These are phyloP conservation scores for Debaryomyces udenii DNA, from an alignment of 1,139 yeast species.

Conservation along the genomic window DNA sequence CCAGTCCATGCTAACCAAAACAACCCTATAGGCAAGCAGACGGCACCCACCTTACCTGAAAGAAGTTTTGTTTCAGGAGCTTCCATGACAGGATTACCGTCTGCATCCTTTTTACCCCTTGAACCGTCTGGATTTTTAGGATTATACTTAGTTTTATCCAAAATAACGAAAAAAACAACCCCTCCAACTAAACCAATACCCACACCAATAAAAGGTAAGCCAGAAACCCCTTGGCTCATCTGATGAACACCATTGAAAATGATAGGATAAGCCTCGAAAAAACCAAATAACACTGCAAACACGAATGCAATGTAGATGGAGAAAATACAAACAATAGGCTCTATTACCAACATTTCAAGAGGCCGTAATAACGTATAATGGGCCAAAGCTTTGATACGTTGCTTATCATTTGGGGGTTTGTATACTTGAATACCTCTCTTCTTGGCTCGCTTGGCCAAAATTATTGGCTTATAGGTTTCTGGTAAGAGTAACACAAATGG, in stretches of 20 bases:
- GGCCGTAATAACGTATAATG: slow-evolving; percentile 61
- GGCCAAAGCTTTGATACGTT: slow-evolving; percentile 28
- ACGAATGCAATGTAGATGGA: slow-evolving; percentile 70
- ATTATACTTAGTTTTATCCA: slow-evolving; percentile 54
- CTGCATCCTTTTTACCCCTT: slow-evolving; percentile 55
- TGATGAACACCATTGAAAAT: slow-evolving; percentile 65
- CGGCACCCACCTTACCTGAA: slow-evolving; percentile 60
- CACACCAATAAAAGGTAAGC: slow-evolving; percentile 69
- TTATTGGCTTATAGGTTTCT: slow-evolving; percentile 69
- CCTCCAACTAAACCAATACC: slow-evolving; percentile 66
- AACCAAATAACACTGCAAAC: slow-evolving; percentile 75
- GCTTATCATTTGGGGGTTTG: slow-evolving; percentile 27
- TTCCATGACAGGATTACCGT: slow-evolving; percentile 53
- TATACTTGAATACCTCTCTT: slow-evolving; percentile 57
- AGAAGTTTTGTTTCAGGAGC: slow-evolving; percentile 42
- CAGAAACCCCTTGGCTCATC: slow-evolving; percentile 63
- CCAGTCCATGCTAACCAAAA: slow-evolving; percentile 89
- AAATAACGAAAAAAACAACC: slow-evolving; percentile 47
- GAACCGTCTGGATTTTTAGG: slow-evolving; percentile 67
- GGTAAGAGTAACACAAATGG: slow-evolving; percentile 62
- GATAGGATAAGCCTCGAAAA: slow-evolving; percentile 77
- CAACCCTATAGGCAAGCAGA: slow-evolving; percentile 65
- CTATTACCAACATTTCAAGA: slow-evolving; percentile 62
- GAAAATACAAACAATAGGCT: slow-evolving; percentile 70
- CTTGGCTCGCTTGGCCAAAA: slow-evolving; percentile 59